Conservation (phyloP, 2,329 filamentous ascomycete species). For the Neofusicoccum sp. region DNA sequence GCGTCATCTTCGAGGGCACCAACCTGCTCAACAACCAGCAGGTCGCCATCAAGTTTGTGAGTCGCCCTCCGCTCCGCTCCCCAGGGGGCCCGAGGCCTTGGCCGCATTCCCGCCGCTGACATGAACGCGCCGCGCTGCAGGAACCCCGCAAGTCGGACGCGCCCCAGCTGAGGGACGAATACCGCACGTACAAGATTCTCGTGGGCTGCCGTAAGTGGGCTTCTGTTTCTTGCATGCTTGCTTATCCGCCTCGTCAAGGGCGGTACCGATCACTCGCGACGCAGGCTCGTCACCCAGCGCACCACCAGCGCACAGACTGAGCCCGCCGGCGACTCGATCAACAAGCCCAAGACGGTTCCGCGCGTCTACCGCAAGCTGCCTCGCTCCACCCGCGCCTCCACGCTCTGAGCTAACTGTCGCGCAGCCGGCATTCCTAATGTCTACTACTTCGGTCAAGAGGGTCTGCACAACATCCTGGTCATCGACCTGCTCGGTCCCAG, state of each 20-base stretch:
- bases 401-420: slow-evolving; percentile 36
- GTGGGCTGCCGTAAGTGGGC: slow-evolving; percentile 91
- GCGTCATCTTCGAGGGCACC: slow-evolving; percentile 98
- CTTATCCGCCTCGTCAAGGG: slow-evolving; percentile 23
- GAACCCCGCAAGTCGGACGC: slow-evolving; percentile 99
- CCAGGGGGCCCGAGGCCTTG: slow-evolving; percentile 7
- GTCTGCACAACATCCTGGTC: slow-evolving; percentile 97
- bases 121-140: slow-evolving; percentile 48
- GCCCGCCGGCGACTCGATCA: slow-evolving; percentile 17
- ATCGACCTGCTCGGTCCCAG: slow-evolving; percentile 95
- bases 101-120: slow-evolving; percentile 1
- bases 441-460: slow-evolving; percentile 98
- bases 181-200: slow-evolving; percentile 98
- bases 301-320: slow-evolving; percentile 14
- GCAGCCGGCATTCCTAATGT: slow-evolving; percentile 97
- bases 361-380: slow-evolving; percentile 9
- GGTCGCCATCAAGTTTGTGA: slow-evolving; percentile 98
- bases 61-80: slow-evolving; percentile 42
- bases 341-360: slow-evolving; percentile 13
- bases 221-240: slow-evolving; percentile 26
- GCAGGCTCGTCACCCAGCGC: slow-evolving; percentile 17
- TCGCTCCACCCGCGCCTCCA: neutral
- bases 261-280: slow-evolving; percentile 11
- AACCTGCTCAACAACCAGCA: slow-evolving; percentile 99
- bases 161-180: slow-evolving; percentile 96